Base-by-base conservation (phyloP, 176 grass and related monocot genomes). In the Lolium rigidum region DNA sequence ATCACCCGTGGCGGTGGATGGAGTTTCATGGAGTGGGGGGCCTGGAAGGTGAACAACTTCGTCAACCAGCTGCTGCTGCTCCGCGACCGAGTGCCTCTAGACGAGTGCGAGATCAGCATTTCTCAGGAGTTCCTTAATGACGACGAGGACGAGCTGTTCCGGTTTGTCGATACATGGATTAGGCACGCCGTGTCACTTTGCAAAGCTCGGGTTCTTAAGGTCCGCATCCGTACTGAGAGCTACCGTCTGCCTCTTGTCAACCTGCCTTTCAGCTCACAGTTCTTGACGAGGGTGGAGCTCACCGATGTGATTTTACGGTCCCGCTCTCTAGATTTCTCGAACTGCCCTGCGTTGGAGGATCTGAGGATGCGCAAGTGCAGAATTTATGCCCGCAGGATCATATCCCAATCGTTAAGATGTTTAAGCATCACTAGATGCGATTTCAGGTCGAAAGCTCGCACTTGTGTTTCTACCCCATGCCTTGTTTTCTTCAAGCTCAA, bases 11-110 rank as follows among this genome's bases (percentile, higher is more conserved):
- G 28, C 13, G 61, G 4, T 24, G 6, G 43, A 1, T 24, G 59
- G 59, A 62, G 59, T 21, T 62, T 62, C 3, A 6, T 16, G 21
- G 21, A 62, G 59, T 31, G 62, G 62, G 31, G 62, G 7, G 64
- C 64, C 25, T 67, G 25, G 26, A 17, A 1, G n/a, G 51, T 83
- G 46, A 76, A 12, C 6, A 50, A 17, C 57, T 84, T 84, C 46
- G 11, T 84, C 1, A 51, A 84, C 18, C 46, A 66, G 28, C 26
- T 85, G 12, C 28, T 85, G 0, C 46, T 77, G 59, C 31, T 85
- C 73, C 59, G 72, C 14, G 46, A 50, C 46, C 12, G 12, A n/a
- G 4, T 37, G 28, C 28, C 46, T 0, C 2, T 77, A 14, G 46
- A 85, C 0, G 59, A 10, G 28, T 85, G 25, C 15, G 73, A 65